Conservation (phyloP, 75 land plant species). For the Pseudotsuga menziesii region DNA sequence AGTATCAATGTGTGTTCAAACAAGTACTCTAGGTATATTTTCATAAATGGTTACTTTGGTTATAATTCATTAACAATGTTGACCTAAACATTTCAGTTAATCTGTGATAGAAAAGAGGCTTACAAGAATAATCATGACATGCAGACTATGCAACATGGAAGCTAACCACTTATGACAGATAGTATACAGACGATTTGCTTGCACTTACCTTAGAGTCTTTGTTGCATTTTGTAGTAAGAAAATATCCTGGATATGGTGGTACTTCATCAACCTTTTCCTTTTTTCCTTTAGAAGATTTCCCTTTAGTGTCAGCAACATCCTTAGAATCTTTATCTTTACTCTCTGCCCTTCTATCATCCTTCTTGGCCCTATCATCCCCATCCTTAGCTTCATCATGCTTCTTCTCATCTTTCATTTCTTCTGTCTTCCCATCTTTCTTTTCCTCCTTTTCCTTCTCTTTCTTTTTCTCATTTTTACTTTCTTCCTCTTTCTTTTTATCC, state of each 20-base stretch:
- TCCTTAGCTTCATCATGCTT: not conserved
- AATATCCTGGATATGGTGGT: constrained; percentile 71
- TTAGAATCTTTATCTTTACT: constrained; percentile 17
- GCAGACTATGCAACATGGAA: too few relatives aligned
- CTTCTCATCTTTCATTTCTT: not conserved
- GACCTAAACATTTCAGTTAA: too few relatives aligned
- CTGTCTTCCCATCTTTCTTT: constrained; percentile 20
- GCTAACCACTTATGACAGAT: too few relatives aligned
- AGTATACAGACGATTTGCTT: not conserved
- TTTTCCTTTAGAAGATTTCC: constrained; percentile 27
- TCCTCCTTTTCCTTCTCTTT: constrained; percentile 40
- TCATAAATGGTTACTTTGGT: too few relatives aligned
- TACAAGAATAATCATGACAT: too few relatives aligned
- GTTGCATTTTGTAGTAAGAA: constrained; percentile 57
- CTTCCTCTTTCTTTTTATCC: constrained; percentile 14
- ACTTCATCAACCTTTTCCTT: constrained; percentile 50
- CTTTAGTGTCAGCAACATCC: constrained; percentile 3
- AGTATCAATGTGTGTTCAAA: too few relatives aligned
- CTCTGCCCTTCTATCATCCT: constrained; percentile 21
- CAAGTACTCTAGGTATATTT: too few relatives aligned
- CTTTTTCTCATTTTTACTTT: constrained; percentile 33
- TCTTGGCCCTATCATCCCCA: not conserved
- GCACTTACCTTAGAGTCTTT: constrained; percentile 65
- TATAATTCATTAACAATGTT: too few relatives aligned
- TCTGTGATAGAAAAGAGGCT: too few relatives aligned